Base-by-base conservation (phyloP, 1,139 yeast species). In the Pichia sp. region DNA sequence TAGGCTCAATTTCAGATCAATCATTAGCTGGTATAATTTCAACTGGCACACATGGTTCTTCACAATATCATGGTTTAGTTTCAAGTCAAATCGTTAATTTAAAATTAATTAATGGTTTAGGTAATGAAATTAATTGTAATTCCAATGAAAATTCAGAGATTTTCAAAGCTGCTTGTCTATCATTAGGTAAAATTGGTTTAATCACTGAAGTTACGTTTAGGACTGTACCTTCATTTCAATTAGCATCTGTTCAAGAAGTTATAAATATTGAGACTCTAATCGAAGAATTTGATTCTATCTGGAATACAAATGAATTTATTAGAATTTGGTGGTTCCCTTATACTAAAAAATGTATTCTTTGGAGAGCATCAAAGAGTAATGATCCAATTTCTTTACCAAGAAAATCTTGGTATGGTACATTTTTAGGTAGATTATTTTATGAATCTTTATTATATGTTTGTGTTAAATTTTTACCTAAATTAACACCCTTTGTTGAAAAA, bases 291-390 rank as follows among this genome's bases (percentile, higher is more conserved):
- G 83, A 82, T 54, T 73, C 76, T 18, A 70, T 91, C 45, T 93
- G 98, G 96, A 80, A 88, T 10, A 83, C 88, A 50, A 79, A 91
- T n/a, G 99, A 93, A 70, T 93, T 83, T 63, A 84, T 89, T 45
- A 79, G 98, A 58, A 80, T 90, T 48, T 93, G 98, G 98, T 93
- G 99, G 98, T 93, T 87, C 69, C 99, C 99, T 1, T 93, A 93
- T 67, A 77, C 95, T 27, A 80, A 80, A 52, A 84, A 84, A 62
- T 88, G 96, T 72, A 83, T 90, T 38, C 73, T 90, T 49, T 93
- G 98, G 97, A 80, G 95, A 64, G 98, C 96, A 33, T 74, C 81
- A 45, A 88, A 88, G 65, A 73, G 84, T 3, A 72, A 73, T 30
- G 87, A 84, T 45, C 79, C 84, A 1, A 70, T 82, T 46, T 77